phyloP scores from a whole-genome alignment of 192 early-diverging fungal species.

The Linderina pennispora region DNA sequence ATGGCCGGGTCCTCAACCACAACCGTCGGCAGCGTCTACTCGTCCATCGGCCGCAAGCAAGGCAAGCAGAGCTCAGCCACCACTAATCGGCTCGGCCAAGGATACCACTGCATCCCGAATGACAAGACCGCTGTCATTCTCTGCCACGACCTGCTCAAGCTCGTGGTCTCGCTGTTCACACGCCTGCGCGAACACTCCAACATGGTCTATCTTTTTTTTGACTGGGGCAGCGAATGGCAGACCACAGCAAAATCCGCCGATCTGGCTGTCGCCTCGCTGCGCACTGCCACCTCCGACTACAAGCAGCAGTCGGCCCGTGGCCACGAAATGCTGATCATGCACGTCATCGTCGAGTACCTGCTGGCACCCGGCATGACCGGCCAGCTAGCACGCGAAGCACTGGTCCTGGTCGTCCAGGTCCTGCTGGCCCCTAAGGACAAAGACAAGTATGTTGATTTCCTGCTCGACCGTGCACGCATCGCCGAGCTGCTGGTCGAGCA shows the following conservation, averaged over 20 bases:
- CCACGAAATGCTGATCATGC: constrained; percentile 38
- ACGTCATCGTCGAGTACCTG: constrained; percentile 34
- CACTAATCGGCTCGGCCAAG: constrained; percentile 17
- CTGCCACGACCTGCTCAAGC: constrained; percentile 26
- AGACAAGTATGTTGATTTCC: constrained; percentile 15
- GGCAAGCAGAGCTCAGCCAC: background rate
- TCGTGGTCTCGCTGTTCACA: constrained; percentile 26
- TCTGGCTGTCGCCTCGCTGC: constrained; percentile 18
- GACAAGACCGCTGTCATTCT: constrained; percentile 15
- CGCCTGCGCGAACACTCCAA: constrained; percentile 32
- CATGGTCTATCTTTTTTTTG: constrained; percentile 40
- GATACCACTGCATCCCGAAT: constrained; percentile 20
- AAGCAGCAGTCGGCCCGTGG: constrained; percentile 19
- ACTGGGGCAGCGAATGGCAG: constrained; percentile 18
- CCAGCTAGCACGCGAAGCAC: constrained; percentile 37
- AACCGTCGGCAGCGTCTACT: background rate
- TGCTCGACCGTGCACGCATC: constrained; percentile 34
- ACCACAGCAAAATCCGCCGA: background rate
- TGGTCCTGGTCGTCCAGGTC: constrained; percentile 35
- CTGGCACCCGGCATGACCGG: constrained; percentile 35
- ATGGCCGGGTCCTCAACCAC: background rate
- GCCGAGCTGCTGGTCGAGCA: constrained; percentile 37
- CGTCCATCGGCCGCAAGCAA: no score
- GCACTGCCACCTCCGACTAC: constrained; percentile 7
- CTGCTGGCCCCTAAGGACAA: constrained; percentile 27